Base-by-base conservation (phyloP, 805 yeast genomes). In the Metschnikowia continentalis region DNA sequence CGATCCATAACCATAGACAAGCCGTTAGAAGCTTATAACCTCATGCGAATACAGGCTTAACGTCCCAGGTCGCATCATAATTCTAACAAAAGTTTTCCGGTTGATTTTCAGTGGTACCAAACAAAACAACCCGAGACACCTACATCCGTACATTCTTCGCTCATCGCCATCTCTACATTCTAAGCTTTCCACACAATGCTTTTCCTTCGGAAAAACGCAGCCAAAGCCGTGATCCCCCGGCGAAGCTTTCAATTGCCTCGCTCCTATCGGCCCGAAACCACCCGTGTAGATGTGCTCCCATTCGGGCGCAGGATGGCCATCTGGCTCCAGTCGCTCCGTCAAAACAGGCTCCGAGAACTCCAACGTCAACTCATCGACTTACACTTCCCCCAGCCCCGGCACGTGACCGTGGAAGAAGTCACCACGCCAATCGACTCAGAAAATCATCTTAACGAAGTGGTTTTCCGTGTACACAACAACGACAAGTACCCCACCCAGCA, bases 351-450 rank as follows among this genome's bases (percentile, higher is more conserved):
- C 32, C 57, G 64, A 36, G 42, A 51, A 3, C 59, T 73, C 13
- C 78, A 74, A 52, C 62, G 66, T 47, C 65, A 67, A 38, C 58
- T 74, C 35, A 59, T 73, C 6, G 69, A 68, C 26, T 53, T 66
- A 46, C 69, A 70, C 75, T 47, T 69, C 33, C 69, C 73, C 8
- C 47, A 53, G 0, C 15, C 47, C 10, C 36, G 41, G 0, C 67
- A 64, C 22, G 60, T 72, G 20, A 48, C 32, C 1, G 54, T 60
- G 11, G 59, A 45, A 1, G 59, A 54, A 41, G 56, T 52, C 13
- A 50, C 57, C 26, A 59, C 61, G 3, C 48, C 53, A 6, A 58
- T 71, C 8, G 72, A 66, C 54, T 46, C 56, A 47, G 65, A 56
- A 3, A 67, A 71, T 50, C 51, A 54, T 49, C 67, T 74, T 36